These are phyloP conservation scores for Neurospora sp. DNA, from an alignment of 495 filamentous ascomycete species.

Conservation along the genomic window DNA sequence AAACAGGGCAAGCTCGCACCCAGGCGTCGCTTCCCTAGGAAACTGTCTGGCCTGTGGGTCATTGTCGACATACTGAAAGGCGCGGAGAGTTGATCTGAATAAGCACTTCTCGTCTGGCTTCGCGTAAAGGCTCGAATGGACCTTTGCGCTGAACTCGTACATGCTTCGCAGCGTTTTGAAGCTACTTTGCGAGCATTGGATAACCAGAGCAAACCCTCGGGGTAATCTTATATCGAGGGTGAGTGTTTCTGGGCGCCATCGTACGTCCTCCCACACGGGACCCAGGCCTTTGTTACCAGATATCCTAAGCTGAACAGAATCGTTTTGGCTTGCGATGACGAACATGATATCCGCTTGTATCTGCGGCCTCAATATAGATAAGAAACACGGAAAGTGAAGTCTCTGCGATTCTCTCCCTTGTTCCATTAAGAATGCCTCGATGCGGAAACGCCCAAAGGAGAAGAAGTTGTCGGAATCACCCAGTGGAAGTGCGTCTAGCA, in stretches of 20 bases:
- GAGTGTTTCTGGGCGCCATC: constrained; percentile 56
- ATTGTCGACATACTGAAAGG: constrained; percentile 68
- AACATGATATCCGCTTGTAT: constrained; percentile 55
- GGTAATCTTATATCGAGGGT: constrained; percentile 56
- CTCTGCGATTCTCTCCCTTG: constrained; percentile 53
- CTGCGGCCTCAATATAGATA: constrained; percentile 63
- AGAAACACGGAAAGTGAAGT: constrained; percentile 55
- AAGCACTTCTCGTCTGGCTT: constrained; percentile 54
- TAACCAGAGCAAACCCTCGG: constrained; percentile 54
- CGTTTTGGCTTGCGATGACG: constrained; percentile 65
- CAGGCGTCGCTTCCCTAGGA: constrained; percentile 57
- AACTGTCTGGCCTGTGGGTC: constrained; percentile 54
- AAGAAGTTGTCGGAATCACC: constrained; percentile 61
- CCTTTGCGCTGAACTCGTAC: constrained; percentile 66
- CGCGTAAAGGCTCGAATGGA: constrained; percentile 56
- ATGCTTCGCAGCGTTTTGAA: constrained; percentile 70
- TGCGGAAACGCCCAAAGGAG: constrained; percentile 63
- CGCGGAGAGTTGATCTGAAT: constrained; percentile 52
- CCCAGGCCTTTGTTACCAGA: constrained; percentile 56
- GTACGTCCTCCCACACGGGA: constrained; percentile 67
- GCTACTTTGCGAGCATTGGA: constrained; percentile 61
- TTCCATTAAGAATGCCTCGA: constrained; percentile 57
- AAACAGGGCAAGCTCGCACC: constrained; percentile 62
- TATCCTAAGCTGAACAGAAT: constrained; percentile 62
- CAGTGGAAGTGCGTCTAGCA: constrained; percentile 60